Conservation (phyloP, 345 rosid genomes). For the Abelmoschus esculentus region DNA sequence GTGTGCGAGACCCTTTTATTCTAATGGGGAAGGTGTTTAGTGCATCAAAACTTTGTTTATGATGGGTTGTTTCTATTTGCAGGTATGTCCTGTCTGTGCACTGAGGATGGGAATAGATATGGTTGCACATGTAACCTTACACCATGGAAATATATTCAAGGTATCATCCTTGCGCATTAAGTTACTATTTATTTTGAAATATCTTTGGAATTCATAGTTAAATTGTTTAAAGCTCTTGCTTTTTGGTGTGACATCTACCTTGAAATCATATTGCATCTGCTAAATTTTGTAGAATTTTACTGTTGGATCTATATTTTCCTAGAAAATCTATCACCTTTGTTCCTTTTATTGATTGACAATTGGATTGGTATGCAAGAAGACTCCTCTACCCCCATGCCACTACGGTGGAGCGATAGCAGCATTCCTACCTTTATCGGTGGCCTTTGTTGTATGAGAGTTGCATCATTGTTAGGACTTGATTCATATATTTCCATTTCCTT, state of each 20-base stretch:
- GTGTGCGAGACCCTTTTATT: not conserved
- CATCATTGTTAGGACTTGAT: not conserved
- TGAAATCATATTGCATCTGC: not conserved
- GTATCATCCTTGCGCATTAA: slow-evolving; percentile 52
- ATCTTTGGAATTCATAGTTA: not conserved
- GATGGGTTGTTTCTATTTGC: slow-evolving; percentile 19
- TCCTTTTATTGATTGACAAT: not conserved
- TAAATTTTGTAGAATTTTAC: slow-evolving; percentile 1
- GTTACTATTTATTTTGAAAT: not conserved
- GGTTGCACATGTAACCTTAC: slow-evolving; percentile 94
- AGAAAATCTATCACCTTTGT: not conserved
- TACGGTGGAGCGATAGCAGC: not conserved
- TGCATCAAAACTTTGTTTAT: slow-evolving; percentile 7
- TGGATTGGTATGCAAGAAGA: not conserved
- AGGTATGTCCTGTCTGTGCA: slow-evolving; percentile 93
- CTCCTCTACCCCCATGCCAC: not conserved
- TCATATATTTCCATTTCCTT: slow-evolving; percentile 38
- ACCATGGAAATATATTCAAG: slow-evolving; percentile 83
- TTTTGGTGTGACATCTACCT: not conserved
- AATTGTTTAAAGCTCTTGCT: not conserved
- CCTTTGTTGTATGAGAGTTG: not conserved
- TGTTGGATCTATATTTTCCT: not conserved
- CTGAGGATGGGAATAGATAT: slow-evolving; percentile 81
- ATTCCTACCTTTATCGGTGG: not conserved
- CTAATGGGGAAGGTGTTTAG: not conserved